Conservation (phyloP, 257 asterid species). For the Solanum arcanum region DNA sequence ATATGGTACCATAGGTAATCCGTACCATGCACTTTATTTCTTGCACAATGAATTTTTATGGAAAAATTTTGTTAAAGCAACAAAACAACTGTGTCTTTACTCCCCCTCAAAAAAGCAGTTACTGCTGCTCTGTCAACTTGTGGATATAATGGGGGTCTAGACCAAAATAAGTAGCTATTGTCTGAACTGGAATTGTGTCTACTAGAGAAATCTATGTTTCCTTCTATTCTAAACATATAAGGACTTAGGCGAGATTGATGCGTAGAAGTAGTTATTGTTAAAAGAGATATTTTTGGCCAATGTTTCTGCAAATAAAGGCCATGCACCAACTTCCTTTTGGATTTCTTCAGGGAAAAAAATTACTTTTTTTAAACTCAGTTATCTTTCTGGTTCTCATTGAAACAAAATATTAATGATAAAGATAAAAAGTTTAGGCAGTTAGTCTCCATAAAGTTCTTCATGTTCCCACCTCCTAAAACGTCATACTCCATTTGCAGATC, state of each 20-base stretch:
- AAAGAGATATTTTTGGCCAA: background rate
- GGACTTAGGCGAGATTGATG: background rate
- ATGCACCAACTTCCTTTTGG: background rate
- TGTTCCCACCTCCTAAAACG: background rate
- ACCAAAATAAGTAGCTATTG: background rate
- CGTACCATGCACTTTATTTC: too few species aligned
- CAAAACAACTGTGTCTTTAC: too few species aligned
- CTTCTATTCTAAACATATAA: background rate
- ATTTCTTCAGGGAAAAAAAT: background rate
- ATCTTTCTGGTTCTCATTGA: background rate
- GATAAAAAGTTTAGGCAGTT: background rate
- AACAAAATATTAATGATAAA: background rate
- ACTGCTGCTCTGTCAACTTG: background rate
- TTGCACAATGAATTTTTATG: background rate
- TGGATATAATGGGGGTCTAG: background rate
- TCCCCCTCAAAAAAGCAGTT: background rate
- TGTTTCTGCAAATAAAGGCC: background rate
- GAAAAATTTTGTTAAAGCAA: background rate
- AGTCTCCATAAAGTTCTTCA: background rate
- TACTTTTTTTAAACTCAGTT: background rate
- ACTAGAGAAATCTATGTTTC: background rate
- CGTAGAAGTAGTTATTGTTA: background rate
- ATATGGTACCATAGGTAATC: background rate
- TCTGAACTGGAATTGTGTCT: background rate
- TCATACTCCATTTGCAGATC: constrained; percentile 30